A percentile compares a stretch with the other conserved stretches of the same genome.
phyloP scores from a whole-genome alignment of 75 land plant genomes.

The Pinus taeda region DNA sequence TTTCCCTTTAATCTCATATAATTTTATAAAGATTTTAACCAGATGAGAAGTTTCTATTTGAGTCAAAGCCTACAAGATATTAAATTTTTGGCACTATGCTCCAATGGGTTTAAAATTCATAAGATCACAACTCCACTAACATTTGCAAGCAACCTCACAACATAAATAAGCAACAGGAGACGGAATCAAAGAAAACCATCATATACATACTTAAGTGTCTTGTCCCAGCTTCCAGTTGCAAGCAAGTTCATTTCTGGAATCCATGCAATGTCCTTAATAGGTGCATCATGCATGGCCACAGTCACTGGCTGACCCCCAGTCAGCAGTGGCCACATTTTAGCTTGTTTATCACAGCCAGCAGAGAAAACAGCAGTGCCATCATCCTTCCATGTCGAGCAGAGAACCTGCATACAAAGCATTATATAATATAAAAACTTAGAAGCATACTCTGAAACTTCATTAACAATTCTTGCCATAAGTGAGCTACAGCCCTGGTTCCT shows the following conservation, averaged over 20 bases:
- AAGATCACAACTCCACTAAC: too few species aligned
- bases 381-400: constrained; percentile 96
- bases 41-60: too few species aligned
- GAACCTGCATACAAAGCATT: constrained; percentile 37
- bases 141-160: too few species aligned
- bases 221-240: constrained; percentile 94
- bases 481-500: not conserved
- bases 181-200: too few species aligned
- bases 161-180: too few species aligned
- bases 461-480: not conserved
- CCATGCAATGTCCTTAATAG: constrained; percentile 84
- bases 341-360: constrained; percentile 96
- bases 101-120: too few species aligned
- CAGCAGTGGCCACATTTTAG: constrained; percentile 89
- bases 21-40: too few species aligned
- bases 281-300: constrained; percentile 94
- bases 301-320: constrained; percentile 79
- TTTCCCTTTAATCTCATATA: too few species aligned
- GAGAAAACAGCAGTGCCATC: constrained; percentile 94
- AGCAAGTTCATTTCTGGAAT: constrained; percentile 82
- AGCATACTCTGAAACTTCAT: not conserved
- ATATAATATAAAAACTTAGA: not conserved
- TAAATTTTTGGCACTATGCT: too few species aligned
- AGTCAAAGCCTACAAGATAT: too few species aligned
- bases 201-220: constrained; percentile 61